These are phyloP conservation scores for Penicillium occitanis DNA, from an alignment of 2,329 filamentous ascomycete genomes.

Conservation along the genomic window DNA sequence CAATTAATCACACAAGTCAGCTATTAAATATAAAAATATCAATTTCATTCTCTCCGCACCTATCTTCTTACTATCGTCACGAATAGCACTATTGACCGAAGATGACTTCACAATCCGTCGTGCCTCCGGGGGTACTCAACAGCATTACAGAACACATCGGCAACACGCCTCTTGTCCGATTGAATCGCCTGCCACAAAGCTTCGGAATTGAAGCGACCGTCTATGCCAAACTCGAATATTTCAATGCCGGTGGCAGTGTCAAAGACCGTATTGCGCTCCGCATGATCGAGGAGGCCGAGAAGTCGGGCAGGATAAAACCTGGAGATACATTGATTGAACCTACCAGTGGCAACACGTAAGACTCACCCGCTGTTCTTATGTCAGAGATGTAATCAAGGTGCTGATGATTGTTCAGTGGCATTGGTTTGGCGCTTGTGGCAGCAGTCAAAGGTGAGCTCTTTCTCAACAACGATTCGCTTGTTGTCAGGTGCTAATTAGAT, in stretches of 20 bases:
- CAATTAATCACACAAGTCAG: background rate
- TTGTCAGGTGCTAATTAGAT: background rate
- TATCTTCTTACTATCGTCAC: background rate
- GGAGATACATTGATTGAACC: conserved; percentile 97
- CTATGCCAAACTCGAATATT: conserved; percentile 88
- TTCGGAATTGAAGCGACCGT: conserved; percentile 85
- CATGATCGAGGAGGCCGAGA: conserved; percentile 96
- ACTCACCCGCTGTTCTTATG: conserved; percentile 14
- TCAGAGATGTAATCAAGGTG: background rate
- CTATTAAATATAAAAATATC: background rate
- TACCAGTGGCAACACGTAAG: conserved; percentile 86
- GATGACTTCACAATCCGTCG: conserved; percentile 35
- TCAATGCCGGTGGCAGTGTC: conserved; percentile 90
- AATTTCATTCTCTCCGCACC: background rate
- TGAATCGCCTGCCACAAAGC: conserved; percentile 90
- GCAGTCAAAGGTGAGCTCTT: conserved; percentile 71
- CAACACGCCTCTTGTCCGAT: conserved; percentile 88
- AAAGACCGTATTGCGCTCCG: conserved; percentile 94
- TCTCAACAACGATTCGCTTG: too few species aligned
- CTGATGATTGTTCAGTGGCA: conserved; percentile 56
- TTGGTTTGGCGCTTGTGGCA: conserved; percentile 87
- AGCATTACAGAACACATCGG: conserved; percentile 86
- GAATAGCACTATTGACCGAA: background rate
- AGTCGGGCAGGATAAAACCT: conserved; percentile 87
- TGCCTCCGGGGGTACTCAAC: conserved; percentile 59